Evolutionary conservation across 768 basidiomycete genomes (phyloP).

Genomic region (Trametes cinnabarina): DNA sequence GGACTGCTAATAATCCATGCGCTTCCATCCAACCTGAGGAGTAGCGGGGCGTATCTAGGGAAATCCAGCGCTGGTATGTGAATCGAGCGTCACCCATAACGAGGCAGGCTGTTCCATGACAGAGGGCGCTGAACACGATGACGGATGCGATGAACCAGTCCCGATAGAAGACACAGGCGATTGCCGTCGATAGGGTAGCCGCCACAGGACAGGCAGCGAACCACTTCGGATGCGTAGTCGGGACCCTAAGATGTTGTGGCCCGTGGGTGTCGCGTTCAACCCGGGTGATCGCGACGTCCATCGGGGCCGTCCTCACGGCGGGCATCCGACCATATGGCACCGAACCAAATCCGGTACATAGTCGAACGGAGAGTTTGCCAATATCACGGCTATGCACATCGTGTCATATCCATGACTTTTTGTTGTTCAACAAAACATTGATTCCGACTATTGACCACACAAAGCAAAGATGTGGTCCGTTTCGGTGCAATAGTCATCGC

Average conservation of each 20-base stretch:
- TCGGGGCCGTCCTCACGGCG: too few relatives aligned
- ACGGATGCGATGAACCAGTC: not conserved
- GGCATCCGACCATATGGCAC: too few relatives aligned
- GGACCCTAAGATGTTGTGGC: constrained; percentile 1
- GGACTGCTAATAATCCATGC: not conserved
- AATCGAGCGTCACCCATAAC: constrained; percentile 7
- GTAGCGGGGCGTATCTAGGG: not conserved
- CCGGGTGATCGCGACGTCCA: constrained; percentile 3
- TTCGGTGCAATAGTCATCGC: too few relatives aligned
- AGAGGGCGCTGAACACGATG: constrained; percentile 9
- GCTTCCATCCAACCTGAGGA: constrained; percentile 5
- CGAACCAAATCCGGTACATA: too few relatives aligned
- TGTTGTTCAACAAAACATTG: too few relatives aligned
- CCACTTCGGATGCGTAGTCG: not conserved
- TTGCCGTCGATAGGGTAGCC: constrained; percentile 4
- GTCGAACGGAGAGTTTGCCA: too few relatives aligned
- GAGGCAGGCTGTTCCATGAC: constrained; percentile 2
- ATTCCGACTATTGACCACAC: too few relatives aligned
- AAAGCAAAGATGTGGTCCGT: too few relatives aligned
- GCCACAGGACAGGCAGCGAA: not conserved
- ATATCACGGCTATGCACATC: too few relatives aligned
- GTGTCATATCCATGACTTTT: too few relatives aligned
- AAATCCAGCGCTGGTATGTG: constrained; percentile 2
- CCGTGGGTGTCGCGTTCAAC: not conserved
- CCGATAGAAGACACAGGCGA: not conserved